Evolutionary conservation across 2,329 filamentous ascomycete species (phyloP), one percentile per base, ranked within the genome.

Genomic region (Salinomyces thailandicus): DNA sequence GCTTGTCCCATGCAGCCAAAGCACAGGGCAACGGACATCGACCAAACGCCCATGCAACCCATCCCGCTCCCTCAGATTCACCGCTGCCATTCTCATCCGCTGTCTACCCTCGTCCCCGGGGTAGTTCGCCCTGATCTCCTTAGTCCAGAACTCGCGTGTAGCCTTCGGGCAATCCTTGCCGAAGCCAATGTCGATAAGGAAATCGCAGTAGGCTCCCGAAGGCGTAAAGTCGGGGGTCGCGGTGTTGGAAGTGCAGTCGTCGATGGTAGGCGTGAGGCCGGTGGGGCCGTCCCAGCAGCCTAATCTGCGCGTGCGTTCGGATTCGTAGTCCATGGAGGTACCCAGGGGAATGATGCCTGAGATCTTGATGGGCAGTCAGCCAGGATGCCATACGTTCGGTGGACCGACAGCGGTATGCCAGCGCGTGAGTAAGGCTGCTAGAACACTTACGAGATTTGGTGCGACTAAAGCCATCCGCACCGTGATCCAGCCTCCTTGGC

Each of bases 401-500:
- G n/a, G n/a, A n/a, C n/a, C n/a, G n/a, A n/a, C n/a, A n/a, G n/a
- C n/a, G n/a, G n/a, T n/a, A n/a, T n/a, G n/a, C n/a, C n/a, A n/a
- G n/a, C n/a, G n/a, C n/a, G n/a, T n/a, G n/a, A n/a, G n/a, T n/a
- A n/a, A n/a, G n/a, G n/a, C n/a, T n/a, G n/a, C n/a, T n/a, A n/a
- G n/a, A n/a, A n/a, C n/a, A 26, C 22, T 26, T 26, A n/a, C 22
- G 9, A 8, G 9, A 9, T 50, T 44, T 11, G 67, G 69, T 5
- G 60, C 62, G 30, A 73, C 38, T n/a, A 73, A 41, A 5, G 71
- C 68, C 69, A 73, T 72, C 13, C 67, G 46, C 4, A 63, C 61
- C 1, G 62, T 62, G 8, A 73, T 63, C 67, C 68, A 73, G 0
- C 70, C 69, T 0, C 69, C 70, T 48, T 73, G 70, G 39, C 65